phyloP scores from a whole-genome alignment of 306 rosid genomes.

The Canavalia gladiata region DNA sequence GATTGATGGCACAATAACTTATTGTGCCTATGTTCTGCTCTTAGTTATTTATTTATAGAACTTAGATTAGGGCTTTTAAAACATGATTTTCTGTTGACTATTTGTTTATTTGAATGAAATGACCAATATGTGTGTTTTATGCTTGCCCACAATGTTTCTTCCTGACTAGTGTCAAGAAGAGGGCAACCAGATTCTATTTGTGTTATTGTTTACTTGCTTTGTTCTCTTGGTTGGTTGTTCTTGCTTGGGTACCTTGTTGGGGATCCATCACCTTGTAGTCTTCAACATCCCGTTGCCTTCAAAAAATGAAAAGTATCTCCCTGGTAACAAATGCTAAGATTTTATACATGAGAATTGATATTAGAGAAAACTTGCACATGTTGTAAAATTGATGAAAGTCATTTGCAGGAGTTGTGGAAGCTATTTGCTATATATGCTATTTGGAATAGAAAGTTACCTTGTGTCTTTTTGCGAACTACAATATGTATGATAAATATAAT shows the following conservation, averaged over 20 bases:
- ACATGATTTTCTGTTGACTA: conserved; percentile 16
- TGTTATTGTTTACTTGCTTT: conserved; percentile 13
- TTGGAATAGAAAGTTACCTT: not conserved
- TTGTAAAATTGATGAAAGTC: conserved; percentile 1
- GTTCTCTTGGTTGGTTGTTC: conserved; percentile 31
- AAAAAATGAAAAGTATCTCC: not conserved
- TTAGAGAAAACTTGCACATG: not conserved
- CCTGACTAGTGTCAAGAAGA: conserved; percentile 18
- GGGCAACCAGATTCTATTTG: conserved; percentile 3
- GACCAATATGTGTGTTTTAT: not conserved
- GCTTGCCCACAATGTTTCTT: conserved; percentile 28
- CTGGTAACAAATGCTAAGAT: conserved; percentile 12
- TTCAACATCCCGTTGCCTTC: not conserved
- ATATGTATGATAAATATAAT: not conserved
- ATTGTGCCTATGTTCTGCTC: conserved; percentile 14
- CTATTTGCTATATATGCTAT: not conserved
- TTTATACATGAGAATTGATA: not conserved
- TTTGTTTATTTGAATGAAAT: not conserved
- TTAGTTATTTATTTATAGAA: not conserved
- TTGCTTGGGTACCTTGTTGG: not conserved
- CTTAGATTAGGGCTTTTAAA: conserved; percentile 8
- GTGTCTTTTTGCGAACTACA: not conserved
- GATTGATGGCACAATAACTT: not conserved
- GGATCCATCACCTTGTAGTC: not conserved
- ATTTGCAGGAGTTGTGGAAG: conserved; percentile 6